A percentile compares a stretch with the other conserved stretches of the same genome.
Evolutionary conservation across 768 basidiomycete genomes (phyloP).

Genomic region (Mycena chlorophos): DNA sequence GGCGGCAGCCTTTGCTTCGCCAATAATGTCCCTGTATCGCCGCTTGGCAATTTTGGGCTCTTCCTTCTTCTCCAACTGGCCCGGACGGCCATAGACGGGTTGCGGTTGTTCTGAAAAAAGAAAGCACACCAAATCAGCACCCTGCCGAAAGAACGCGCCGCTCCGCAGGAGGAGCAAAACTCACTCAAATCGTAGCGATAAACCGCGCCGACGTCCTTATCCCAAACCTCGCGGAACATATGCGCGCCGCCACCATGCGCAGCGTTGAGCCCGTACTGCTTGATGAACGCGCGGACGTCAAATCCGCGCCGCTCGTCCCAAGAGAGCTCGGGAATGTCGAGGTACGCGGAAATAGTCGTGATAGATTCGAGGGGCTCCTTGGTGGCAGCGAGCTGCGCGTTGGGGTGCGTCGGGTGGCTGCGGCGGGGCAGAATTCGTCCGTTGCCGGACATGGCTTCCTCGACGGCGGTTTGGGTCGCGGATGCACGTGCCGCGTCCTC

Average conservation of each 20-base stretch:
- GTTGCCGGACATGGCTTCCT: slow-evolving; percentile 3
- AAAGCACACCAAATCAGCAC: too few relatives aligned
- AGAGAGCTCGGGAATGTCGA: slow-evolving; percentile 50
- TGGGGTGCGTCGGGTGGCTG: slow-evolving; percentile 22
- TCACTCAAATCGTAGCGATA: slow-evolving; percentile 67
- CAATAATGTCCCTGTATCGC: too few relatives aligned
- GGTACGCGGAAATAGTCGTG: slow-evolving; percentile 25
- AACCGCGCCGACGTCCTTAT: slow-evolving; percentile 58
- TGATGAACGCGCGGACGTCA: slow-evolving; percentile 63
- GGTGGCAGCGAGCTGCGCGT: slow-evolving; percentile 16
- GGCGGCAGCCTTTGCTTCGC: too few relatives aligned
- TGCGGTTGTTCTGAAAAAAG: slow-evolving; percentile 41
- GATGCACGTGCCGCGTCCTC: slow-evolving; percentile 30
- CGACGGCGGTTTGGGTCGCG: slow-evolving; percentile 34
- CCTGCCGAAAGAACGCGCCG: neutral
- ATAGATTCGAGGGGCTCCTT: slow-evolving; percentile 11
- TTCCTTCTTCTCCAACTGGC: slow-evolving; percentile 47
- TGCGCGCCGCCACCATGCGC: slow-evolving; percentile 68
- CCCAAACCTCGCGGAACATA: slow-evolving; percentile 85
- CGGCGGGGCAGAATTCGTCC: neutral
- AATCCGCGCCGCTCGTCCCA: slow-evolving; percentile 58
- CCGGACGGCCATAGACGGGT: slow-evolving; percentile 55
- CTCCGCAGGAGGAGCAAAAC: slow-evolving; percentile 28
- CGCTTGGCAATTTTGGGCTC: too few relatives aligned
- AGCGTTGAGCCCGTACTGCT: slow-evolving; percentile 52